phyloP scores from a whole-genome alignment of 2,329 filamentous ascomycete species.

The Coniella vitis region DNA sequence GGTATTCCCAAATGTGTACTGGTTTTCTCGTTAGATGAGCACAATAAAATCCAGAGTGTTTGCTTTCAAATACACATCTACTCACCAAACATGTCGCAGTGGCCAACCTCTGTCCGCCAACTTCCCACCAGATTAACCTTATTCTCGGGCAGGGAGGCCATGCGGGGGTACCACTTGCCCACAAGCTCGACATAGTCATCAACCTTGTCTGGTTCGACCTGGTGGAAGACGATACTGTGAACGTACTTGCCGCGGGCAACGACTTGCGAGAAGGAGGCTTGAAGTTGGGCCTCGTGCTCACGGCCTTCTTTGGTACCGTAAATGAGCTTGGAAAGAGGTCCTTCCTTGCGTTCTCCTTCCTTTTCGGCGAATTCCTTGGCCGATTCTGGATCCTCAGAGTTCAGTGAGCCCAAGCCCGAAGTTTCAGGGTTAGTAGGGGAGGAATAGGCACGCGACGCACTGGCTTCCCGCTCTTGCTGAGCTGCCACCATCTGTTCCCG shows the following conservation, averaged over 20 bases:
- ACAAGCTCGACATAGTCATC: slow-evolving; percentile 91
- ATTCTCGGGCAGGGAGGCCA: slow-evolving; percentile 79
- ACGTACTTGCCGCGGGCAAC: slow-evolving; percentile 96
- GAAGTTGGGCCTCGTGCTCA: slow-evolving; percentile 90
- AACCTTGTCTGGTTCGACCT: slow-evolving; percentile 91
- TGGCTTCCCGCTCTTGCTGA: slow-evolving; percentile 79
- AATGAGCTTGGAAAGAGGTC: slow-evolving; percentile 77
- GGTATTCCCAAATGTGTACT: slow-evolving; percentile 99
- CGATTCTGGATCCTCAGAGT: slow-evolving; percentile 43
- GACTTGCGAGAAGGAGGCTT: slow-evolving; percentile 89
- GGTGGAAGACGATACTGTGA: slow-evolving; percentile 93
- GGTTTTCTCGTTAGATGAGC: slow-evolving; percentile 5
- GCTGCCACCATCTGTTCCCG: slow-evolving; percentile 72
- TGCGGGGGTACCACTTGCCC: slow-evolving; percentile 83
- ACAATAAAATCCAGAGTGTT: too few species aligned
- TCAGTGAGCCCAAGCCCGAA: slow-evolving; percentile 55
- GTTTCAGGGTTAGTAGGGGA: slow-evolving; percentile 39
- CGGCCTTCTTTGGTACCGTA: slow-evolving; percentile 95
- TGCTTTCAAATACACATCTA: slow-evolving; percentile 11
- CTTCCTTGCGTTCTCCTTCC: slow-evolving; percentile 58
- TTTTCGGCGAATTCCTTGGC: slow-evolving; percentile 50
- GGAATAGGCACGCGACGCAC: slow-evolving; percentile 48
- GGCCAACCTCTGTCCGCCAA: slow-evolving; percentile 96
- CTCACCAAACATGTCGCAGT: slow-evolving; percentile 92
- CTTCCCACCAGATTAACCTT: slow-evolving; percentile 95